Evolutionary conservation across 2,329 filamentous ascomycete genomes (phyloP).

Genomic region (Colletotrichum musae): DNA sequence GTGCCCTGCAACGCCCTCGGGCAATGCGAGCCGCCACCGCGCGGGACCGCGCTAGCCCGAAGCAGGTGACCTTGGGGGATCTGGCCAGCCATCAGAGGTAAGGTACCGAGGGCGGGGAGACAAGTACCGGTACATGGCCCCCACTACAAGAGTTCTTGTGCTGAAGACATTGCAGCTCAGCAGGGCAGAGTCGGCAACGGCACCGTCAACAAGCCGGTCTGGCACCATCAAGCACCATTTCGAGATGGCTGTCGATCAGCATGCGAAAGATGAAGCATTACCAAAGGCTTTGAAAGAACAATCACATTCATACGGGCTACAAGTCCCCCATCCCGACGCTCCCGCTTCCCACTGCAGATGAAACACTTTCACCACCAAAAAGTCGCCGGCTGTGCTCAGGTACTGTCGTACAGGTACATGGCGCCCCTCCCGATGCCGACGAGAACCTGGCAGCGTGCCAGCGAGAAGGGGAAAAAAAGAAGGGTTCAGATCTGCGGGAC

Average conservation of each 20-base stretch:
- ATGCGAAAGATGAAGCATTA: too few relatives aligned
- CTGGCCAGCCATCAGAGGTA: neutral
- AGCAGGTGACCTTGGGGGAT: conserved; percentile 6
- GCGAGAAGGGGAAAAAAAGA: conserved; percentile 5
- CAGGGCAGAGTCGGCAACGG: too few relatives aligned
- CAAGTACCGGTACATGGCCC: conserved; percentile 7
- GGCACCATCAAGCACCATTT: too few relatives aligned
- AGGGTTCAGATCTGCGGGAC: conserved; percentile 37
- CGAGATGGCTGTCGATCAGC: too few relatives aligned
- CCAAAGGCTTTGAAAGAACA: too few relatives aligned
- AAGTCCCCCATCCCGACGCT: neutral
- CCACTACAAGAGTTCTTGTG: too few relatives aligned
- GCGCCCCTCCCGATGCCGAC: conserved; percentile 1
- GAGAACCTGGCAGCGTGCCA: neutral
- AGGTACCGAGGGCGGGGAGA: neutral
- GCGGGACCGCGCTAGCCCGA: conserved; percentile 7
- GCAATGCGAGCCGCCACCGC: conserved; percentile 18
- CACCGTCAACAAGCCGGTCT: too few relatives aligned
- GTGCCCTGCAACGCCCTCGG: conserved; percentile 1
- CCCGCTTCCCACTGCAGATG: neutral
- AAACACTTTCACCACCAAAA: neutral
- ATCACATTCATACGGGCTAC: too few relatives aligned
- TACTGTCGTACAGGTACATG: conserved; percentile 6
- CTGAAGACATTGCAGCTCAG: too few relatives aligned
- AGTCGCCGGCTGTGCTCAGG: neutral